These are phyloP conservation scores for Irpex sp. DNA, from an alignment of 1,284 basidiomycete species.

Conservation along the genomic window DNA sequence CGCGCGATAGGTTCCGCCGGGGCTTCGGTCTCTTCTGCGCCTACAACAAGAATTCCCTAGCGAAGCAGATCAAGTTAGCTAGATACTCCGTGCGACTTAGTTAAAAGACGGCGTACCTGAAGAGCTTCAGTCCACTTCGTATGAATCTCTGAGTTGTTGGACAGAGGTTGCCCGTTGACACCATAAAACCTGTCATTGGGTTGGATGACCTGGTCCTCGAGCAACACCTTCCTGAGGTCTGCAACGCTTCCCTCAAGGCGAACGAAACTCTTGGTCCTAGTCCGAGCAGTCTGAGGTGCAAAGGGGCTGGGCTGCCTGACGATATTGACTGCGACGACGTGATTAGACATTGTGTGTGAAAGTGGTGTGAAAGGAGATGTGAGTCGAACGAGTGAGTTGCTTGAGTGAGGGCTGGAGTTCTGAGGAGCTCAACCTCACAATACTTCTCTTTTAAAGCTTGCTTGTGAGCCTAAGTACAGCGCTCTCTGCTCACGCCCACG, in stretches of 20 bases:
- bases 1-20: not conserved
- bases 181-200: conserved; percentile 1
- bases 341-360: not conserved
- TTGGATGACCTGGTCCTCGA: not conserved
- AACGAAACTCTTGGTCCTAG: not conserved
- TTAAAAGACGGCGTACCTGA: not conserved
- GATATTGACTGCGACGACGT: conserved; percentile 1
- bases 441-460: not conserved
- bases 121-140: not conserved
- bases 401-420: not conserved
- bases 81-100: not conserved
- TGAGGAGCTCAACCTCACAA: not conserved
- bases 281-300: not conserved
- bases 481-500: not conserved
- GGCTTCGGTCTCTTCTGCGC: not conserved
- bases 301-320: not conserved
- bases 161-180: not conserved
- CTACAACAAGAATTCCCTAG: not conserved
- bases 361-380: not conserved
- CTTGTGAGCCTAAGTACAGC: not conserved
- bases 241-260: not conserved
- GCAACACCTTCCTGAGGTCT: not conserved
- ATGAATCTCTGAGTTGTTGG: not conserved
- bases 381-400: not conserved
- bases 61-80: too few relatives aligned